phyloP scores from a whole-genome alignment of 208 protist genomes.

The Wallacemonas sp. region DNA sequence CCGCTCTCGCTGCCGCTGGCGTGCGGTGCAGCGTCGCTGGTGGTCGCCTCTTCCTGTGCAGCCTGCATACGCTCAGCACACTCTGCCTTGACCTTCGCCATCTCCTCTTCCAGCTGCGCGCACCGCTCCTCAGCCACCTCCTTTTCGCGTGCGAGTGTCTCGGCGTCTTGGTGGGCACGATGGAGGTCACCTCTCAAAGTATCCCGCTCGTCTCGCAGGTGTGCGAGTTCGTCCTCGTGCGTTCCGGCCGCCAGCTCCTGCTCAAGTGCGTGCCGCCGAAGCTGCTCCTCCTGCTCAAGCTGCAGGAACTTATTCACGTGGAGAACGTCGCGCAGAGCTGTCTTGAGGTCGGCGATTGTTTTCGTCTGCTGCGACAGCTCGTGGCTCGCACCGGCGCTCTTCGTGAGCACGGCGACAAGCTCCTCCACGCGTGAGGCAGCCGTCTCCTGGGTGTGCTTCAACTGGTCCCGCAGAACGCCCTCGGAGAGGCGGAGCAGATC shows the following conservation, averaged over 20 bases:
- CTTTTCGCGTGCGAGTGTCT: slow-evolving; percentile 21
- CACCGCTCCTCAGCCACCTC: slow-evolving; percentile 8
- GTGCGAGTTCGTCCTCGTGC: slow-evolving; percentile 5
- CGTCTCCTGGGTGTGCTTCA: slow-evolving; percentile 24
- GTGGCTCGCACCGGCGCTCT: background rate
- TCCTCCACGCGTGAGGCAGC: slow-evolving; percentile 7
- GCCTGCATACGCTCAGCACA: slow-evolving; percentile 19
- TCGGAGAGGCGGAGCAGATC: slow-evolving; percentile 54
- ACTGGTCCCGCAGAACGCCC: slow-evolving; percentile 40
- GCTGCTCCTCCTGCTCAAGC: slow-evolving; percentile 20
- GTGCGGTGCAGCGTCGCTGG: slow-evolving; percentile 10
- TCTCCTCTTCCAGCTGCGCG: slow-evolving; percentile 5
- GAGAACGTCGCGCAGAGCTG: background rate
- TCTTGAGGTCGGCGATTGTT: slow-evolving; percentile 10
- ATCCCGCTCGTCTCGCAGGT: slow-evolving; percentile 2
- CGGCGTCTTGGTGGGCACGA: slow-evolving; percentile 14
- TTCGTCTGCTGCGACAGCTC: slow-evolving; percentile 17
- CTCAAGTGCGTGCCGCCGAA: slow-evolving; percentile 10
- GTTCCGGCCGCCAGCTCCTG: slow-evolving; percentile 15
- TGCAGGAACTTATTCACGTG: slow-evolving; percentile 10
- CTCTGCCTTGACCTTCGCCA: slow-evolving; percentile 24
- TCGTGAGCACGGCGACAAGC: slow-evolving; percentile 13
- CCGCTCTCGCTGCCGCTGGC: slow-evolving; percentile 50
- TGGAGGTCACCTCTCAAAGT: slow-evolving; percentile 25
- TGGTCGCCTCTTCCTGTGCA: background rate